A percentile compares a stretch with the other conserved stretches of the same genome.
Evolutionary conservation across 2,329 filamentous ascomycete genomes (phyloP).

Genomic region (Paraphaeosphaeria minitans): DNA sequence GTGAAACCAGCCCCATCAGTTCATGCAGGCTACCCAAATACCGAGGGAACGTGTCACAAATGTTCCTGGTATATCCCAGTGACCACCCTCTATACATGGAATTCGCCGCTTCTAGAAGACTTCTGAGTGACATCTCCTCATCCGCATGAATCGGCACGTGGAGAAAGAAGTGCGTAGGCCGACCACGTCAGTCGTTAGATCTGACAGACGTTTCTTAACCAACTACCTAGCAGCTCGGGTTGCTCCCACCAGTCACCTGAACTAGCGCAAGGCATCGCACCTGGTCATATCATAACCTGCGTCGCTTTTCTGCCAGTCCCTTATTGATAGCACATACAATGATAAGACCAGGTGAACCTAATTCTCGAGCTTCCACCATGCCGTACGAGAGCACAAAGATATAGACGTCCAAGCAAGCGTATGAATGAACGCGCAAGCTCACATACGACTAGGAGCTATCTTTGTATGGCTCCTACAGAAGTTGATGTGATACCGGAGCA

Average conservation of each 20-base stretch:
- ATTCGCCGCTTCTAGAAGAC: slow-evolving; percentile 2
- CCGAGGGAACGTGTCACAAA: background rate
- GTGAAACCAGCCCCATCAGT: background rate
- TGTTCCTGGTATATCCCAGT: background rate
- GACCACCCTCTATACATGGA: background rate
- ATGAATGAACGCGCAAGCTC: background rate
- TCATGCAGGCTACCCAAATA: background rate
- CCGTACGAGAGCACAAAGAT: background rate
- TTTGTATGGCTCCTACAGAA: background rate
- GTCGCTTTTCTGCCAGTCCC: background rate
- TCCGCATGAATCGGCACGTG: background rate
- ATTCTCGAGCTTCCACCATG: background rate
- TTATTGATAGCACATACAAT: background rate
- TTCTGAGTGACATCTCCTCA: background rate
- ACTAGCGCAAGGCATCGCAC: background rate
- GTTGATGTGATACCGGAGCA: background rate
- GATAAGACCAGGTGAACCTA: background rate
- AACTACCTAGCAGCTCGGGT: background rate
- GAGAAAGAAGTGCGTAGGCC: background rate
- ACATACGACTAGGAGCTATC: background rate
- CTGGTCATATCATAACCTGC: too few species aligned
- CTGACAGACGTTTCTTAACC: background rate
- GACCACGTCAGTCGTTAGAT: too few species aligned
- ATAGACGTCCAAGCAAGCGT: background rate
- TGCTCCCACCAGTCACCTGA: background rate